Evolutionary conservation across 306 rosid species (phyloP).

Genomic region (Acmispon strigosus): DNA sequence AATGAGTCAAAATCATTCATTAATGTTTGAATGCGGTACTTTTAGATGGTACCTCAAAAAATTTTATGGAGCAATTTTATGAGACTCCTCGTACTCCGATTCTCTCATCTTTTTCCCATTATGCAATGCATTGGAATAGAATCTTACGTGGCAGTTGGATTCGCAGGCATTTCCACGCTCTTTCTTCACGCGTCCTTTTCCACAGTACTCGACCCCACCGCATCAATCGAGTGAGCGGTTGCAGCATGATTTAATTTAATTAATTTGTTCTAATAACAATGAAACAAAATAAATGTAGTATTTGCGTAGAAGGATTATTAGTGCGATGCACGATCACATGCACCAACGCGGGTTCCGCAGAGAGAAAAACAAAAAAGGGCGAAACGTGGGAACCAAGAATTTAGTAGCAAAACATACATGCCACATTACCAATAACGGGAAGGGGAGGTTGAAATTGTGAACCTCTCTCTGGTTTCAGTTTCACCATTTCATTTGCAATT

Average conservation of each 20-base stretch:
- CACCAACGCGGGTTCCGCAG: not conserved
- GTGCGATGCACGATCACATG: constrained; percentile 3
- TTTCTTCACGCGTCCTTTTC: constrained; percentile 9
- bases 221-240: not conserved
- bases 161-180: not conserved
- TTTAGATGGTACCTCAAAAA: too few relatives aligned
- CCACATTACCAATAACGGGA: not conserved
- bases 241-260: too few relatives aligned
- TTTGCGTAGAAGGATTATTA: not conserved
- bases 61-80: too few relatives aligned
- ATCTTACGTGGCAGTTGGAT: not conserved
- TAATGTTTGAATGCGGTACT: too few relatives aligned
- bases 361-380: not conserved
- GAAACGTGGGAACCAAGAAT: not conserved
- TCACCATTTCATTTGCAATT: not conserved
- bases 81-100: not conserved
- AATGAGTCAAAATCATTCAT: too few relatives aligned
- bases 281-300: too few relatives aligned
- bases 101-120: not conserved
- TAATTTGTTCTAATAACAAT: too few relatives aligned
- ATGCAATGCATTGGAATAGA: not conserved
- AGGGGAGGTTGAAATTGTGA: not conserved
- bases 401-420: not conserved
- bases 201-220: not conserved
- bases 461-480: not conserved